These are phyloP conservation scores for Elsinoe batatas DNA, from an alignment of 2,329 filamentous ascomycete species.

Conservation along the genomic window DNA sequence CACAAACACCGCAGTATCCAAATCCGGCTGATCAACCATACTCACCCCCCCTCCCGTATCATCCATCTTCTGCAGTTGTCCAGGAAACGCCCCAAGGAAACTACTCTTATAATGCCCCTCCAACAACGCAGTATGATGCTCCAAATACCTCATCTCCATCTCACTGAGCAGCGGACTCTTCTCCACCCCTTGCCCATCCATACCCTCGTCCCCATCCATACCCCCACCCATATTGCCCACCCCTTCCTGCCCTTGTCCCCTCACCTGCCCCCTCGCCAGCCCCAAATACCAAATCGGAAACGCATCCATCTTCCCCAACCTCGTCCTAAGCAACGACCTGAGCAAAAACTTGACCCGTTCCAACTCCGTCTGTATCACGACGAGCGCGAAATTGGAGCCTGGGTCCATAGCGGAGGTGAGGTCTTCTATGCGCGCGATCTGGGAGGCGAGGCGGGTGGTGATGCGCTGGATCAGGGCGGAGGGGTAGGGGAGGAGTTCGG, in stretches of 20 bases:
- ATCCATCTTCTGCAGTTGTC: conserved; percentile 70
- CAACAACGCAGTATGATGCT: conserved; percentile 72
- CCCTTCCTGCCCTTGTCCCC: neutral
- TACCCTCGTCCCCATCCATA: neutral
- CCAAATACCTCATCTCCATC: conserved; percentile 72
- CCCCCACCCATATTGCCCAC: neutral
- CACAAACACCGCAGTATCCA: conserved; percentile 75
- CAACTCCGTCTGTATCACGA: conserved; percentile 91
- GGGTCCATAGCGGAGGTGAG: conserved; percentile 79
- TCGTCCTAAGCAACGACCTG: conserved; percentile 67
- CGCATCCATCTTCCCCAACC: conserved; percentile 70
- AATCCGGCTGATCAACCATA: conserved; percentile 86
- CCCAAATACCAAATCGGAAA: conserved; percentile 22
- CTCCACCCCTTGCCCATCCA: neutral
- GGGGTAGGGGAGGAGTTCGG: conserved; percentile 76
- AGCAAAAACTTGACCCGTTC: conserved; percentile 90
- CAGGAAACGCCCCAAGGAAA: conserved; percentile 75
- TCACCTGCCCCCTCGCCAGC: conserved; percentile 16
- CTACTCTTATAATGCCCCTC: conserved; percentile 76
- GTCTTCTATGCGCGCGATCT: conserved; percentile 42
- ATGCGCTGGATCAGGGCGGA: conserved; percentile 71
- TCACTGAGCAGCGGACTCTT: conserved; percentile 39
- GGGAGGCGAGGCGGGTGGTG: conserved; percentile 44
- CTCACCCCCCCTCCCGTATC: conserved; percentile 80
- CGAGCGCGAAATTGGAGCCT: conserved; percentile 83